Evolutionary conservation across 2,329 filamentous ascomycete species (phyloP).

Genomic region (Clonostachys rhizophaga): DNA sequence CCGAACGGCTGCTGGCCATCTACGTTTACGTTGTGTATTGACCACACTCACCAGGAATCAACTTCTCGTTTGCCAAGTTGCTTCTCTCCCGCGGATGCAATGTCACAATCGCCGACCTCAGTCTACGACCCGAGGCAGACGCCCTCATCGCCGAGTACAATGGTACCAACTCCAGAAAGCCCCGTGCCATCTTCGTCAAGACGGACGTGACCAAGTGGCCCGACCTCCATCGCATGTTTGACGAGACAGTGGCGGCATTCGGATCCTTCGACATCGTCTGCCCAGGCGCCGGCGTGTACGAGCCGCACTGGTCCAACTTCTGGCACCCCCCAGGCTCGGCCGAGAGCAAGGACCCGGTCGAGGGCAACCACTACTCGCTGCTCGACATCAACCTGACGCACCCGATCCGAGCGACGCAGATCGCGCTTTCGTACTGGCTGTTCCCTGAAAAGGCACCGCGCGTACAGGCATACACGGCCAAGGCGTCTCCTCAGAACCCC

Average conservation of each 20-base stretch:
- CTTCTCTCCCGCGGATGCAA: constrained; percentile 34
- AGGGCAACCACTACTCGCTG: constrained; percentile 21
- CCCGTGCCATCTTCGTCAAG: constrained; percentile 31
- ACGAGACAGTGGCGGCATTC: constrained; percentile 23
- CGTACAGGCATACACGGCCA: neutral
- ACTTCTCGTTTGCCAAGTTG: constrained; percentile 34
- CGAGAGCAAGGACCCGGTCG: constrained; percentile 19
- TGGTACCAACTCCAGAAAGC: constrained; percentile 5
- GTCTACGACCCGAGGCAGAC: constrained; percentile 33
- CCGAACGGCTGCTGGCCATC: no score
- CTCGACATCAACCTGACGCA: constrained; percentile 36
- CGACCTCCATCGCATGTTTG: constrained; percentile 26
- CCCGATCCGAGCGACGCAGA: constrained; percentile 31
- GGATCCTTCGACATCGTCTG: constrained; percentile 34
- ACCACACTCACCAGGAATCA: constrained; percentile 24
- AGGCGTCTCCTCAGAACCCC: constrained; percentile 14
- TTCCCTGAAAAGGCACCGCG: constrained; percentile 9
- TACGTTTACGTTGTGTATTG: neutral
- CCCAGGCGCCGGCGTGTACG: constrained; percentile 40
- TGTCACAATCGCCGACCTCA: constrained; percentile 37
- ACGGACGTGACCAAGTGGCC: constrained; percentile 39
- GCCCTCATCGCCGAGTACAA: constrained; percentile 17
- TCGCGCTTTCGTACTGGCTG: constrained; percentile 31
- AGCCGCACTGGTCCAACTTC: constrained; percentile 35
- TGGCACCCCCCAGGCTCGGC: constrained; percentile 32